Conservation (phyloP, 805 yeast species). For the Saturnispora ahearnii region DNA sequence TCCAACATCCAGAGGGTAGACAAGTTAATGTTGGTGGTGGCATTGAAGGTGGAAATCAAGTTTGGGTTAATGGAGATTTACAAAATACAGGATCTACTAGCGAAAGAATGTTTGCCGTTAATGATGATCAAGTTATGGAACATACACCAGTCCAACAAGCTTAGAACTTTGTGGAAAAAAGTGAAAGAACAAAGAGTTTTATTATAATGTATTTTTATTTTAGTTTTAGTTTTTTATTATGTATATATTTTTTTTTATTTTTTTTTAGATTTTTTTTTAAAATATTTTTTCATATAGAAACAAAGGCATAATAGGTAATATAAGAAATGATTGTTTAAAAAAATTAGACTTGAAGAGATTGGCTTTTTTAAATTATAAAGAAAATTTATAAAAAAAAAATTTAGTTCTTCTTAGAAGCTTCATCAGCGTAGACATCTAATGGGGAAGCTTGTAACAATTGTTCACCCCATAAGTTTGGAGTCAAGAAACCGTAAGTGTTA, state of each 20-base stretch:
- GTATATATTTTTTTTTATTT: constrained; percentile 6
- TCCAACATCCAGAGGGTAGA: constrained; percentile 77
- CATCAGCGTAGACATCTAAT: constrained; percentile 88
- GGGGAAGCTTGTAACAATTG: constrained; percentile 84
- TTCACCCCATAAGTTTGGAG: constrained; percentile 97
- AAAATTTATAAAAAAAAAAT: constrained; percentile 11
- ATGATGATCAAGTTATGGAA: constrained; percentile 65
- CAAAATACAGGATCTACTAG: constrained; percentile 32
- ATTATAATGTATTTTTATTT: not conserved
- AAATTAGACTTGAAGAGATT: too few relatives aligned
- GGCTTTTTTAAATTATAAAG: not conserved
- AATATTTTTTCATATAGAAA: not conserved
- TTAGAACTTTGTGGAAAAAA: not conserved
- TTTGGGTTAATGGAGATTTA: constrained; percentile 24
- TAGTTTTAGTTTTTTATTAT: constrained; percentile 3
- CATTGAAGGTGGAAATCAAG: constrained; percentile 19
- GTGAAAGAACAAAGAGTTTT: not conserved
- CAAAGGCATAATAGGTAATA: not conserved
- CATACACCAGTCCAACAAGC: constrained; percentile 46
- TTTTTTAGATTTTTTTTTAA: constrained; percentile 3
- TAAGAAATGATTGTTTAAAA: not conserved
- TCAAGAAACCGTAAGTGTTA: constrained; percentile 99
- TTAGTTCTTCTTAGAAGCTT: constrained; percentile 72
- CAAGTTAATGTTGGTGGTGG: constrained; percentile 20
- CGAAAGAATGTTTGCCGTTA: constrained; percentile 67